phyloP scores from a whole-genome alignment of 306 rosid species.

The Oxytropis ochrocephala region DNA sequence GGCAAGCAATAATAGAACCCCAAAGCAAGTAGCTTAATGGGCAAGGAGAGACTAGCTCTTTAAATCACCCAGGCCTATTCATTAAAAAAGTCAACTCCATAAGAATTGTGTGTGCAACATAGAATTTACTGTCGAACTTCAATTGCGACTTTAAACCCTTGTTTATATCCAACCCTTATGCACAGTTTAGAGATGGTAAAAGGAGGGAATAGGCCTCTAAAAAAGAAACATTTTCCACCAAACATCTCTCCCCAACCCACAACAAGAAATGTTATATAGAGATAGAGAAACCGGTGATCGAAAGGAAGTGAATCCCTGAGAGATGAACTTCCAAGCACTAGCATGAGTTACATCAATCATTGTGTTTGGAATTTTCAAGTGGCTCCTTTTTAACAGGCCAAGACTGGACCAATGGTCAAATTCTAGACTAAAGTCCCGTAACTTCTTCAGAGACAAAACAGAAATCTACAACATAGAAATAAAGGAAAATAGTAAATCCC shows the following conservation, averaged over 20 bases:
- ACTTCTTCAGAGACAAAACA: not conserved
- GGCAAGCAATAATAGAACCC: not conserved
- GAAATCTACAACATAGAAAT: not conserved
- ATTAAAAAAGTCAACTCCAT: not conserved
- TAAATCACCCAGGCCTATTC: not conserved
- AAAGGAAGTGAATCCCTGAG: conserved; percentile 10
- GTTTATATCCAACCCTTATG: not conserved
- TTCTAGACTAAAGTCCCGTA: not conserved
- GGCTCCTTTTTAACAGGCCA: not conserved
- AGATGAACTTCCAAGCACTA: not conserved
- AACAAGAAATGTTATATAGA: not conserved
- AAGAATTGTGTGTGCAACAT: not conserved
- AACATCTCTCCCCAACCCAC: not conserved
- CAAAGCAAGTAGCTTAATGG: conserved; percentile 8
- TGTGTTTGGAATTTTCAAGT: not conserved
- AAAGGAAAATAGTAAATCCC: not conserved
- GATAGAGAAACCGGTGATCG: not conserved
- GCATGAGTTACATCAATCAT: not conserved
- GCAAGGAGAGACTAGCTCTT: conserved; percentile 3
- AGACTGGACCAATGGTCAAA: not conserved
- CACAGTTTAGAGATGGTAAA: not conserved
- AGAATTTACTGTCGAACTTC: not conserved
- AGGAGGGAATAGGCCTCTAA: not conserved
- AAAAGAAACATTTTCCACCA: not conserved
- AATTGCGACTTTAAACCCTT: not conserved